A percentile compares a stretch with the other conserved stretches of the same genome.
Evolutionary conservation across 306 rosid species (phyloP).

Genomic region (Macrotyloma uniflorum): DNA sequence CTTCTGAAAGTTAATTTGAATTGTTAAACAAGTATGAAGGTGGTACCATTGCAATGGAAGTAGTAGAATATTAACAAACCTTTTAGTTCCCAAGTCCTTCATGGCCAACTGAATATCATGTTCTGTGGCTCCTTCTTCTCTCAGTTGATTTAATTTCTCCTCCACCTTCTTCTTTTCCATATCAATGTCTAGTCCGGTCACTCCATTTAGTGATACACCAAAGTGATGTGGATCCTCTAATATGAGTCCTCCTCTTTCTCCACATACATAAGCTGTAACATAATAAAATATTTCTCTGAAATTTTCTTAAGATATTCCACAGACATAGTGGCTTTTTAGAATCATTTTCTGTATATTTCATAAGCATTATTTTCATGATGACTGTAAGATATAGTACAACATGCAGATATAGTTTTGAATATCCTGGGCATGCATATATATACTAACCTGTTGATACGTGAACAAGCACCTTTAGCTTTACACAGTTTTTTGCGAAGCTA

Average conservation of each 20-base stretch:
- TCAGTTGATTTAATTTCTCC: conserved; percentile 48
- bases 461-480: conserved; percentile 50
- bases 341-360: too few species aligned
- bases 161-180: conserved; percentile 46
- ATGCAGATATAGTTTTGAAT: neutral
- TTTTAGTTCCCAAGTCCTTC: conserved; percentile 66
- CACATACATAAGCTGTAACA: conserved; percentile 67
- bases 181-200: conserved; percentile 50
- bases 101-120: conserved; percentile 49
- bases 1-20: neutral
- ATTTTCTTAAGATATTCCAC: neutral
- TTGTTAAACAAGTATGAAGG: too few species aligned
- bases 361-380: too few species aligned
- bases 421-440: neutral
- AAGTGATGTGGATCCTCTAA: conserved; percentile 51
- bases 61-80: conserved; percentile 40
- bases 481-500: conserved; percentile 68
- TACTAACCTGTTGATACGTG: conserved; percentile 80
- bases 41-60: neutral
- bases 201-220: conserved; percentile 69
- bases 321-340: neutral
- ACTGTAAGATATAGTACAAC: too few species aligned
- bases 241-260: conserved; percentile 67
- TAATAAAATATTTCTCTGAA: neutral
- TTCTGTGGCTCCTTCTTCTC: conserved; percentile 42